Evolutionary conservation across 2,329 filamentous ascomycete species (phyloP), one percentile per base, ranked within the genome.

Genomic region (Neofusicoccum ribis): DNA sequence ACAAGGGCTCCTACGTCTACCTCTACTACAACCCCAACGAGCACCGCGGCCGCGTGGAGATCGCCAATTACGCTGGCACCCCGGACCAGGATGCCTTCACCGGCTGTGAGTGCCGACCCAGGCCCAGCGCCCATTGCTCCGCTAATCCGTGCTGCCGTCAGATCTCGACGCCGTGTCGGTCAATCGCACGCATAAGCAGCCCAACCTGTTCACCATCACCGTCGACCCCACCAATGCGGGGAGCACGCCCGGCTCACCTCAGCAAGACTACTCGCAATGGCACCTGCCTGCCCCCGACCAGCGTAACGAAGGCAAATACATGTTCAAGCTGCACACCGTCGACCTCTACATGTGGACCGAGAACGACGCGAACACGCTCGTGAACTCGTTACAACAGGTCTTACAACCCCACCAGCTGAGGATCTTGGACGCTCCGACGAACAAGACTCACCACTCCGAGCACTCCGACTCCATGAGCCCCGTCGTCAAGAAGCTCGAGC

Each of bases 321-420:
- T 92, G 81, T 92, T 92, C 79, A 88, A 87, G 73, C 84, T 94
- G 7, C 88, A 92, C 73, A 89, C 88, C 0, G 75, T 93, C 65
- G 91, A 93, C 72, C 80, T 93, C 14, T 94, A 94, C 79, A 90
- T 93, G 72, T 93, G 90, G 89, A 91, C 88, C 0, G 86, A 87
- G 67, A 83, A 87, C 64, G 91, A 93, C 77, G 90, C 90, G 1
- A 79, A 87, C 34, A 84, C 87, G 65, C 91, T 93, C 69, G 79
- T 93, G 67, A 89, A 89, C 70, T 88, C 87, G 14, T 80, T 92
- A 63, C 82, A 88, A 59, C 84, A 87, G 63, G 85, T 92, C 4
- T 76, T 92, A 31, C 88, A 90, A 3, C 74, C 82, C 0, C 77
- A 81, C 8, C 87, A 88, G 67, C 80, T 90, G 37, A 84, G 88